phyloP scores from a whole-genome alignment of 805 yeast genomes.

The Candida manassasensis region DNA sequence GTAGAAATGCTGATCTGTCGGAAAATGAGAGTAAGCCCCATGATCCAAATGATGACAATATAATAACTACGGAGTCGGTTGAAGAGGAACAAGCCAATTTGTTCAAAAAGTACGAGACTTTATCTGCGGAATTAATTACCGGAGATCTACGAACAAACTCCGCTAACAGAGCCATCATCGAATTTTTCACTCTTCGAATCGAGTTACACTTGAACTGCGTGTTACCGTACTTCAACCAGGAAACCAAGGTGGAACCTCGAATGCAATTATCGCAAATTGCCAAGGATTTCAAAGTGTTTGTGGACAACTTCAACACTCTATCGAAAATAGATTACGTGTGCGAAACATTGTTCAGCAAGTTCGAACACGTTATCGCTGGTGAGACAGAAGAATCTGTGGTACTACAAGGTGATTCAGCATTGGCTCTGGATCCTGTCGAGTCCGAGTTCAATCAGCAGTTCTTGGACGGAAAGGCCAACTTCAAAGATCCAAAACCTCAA shows the following conservation, averaged over 20 bases:
- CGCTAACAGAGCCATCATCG: constrained; percentile 11
- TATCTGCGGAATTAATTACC: constrained; percentile 15
- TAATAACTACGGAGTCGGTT: constrained; percentile 1
- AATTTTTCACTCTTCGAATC: constrained; percentile 12
- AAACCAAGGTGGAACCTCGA: not conserved
- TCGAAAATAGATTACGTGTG: constrained; percentile 28
- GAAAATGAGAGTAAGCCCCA: constrained; percentile 1
- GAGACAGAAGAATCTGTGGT: not conserved
- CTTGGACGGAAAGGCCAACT: constrained; percentile 23
- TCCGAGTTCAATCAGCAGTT: constrained; percentile 29
- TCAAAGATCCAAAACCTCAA: constrained; percentile 9
- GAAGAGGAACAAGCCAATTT: constrained; percentile 10
- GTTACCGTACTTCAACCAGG: not conserved
- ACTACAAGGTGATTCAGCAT: not conserved
- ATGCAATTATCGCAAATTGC: constrained; percentile 9
- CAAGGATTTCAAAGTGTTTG: constrained; percentile 22
- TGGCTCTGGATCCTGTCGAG: constrained; percentile 9
- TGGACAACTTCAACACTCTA: constrained; percentile 26
- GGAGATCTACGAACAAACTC: constrained; percentile 14
- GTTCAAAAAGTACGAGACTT: constrained; percentile 9
- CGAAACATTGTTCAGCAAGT: constrained; percentile 20
- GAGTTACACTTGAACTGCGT: constrained; percentile 12
- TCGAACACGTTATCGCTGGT: constrained; percentile 16
- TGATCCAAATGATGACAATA: not conserved
- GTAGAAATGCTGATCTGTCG: constrained; percentile 7